A percentile compares a stretch with the other conserved stretches of the same genome.
These are phyloP conservation scores for Begonia fuchsioides DNA, from an alignment of 306 rosid species.

Conservation along the genomic window DNA sequence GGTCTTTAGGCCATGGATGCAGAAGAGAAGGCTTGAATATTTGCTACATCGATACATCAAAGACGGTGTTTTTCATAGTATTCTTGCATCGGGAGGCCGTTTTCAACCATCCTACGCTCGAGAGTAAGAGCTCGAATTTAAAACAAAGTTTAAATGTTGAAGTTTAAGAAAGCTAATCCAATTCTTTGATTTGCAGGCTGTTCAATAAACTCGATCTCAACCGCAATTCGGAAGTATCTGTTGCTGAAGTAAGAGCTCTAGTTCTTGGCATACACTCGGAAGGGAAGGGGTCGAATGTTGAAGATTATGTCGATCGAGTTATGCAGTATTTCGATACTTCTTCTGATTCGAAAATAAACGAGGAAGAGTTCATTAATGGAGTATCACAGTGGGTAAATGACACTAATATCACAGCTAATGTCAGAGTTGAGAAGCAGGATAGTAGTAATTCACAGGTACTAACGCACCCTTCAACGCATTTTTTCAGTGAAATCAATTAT, in stretches of 20 bases:
- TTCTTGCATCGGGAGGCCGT: slow-evolving; percentile 14
- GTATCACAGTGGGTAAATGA: slow-evolving; percentile 20
- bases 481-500: no score
- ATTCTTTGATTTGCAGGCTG: slow-evolving; percentile 17
- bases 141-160: neutral
- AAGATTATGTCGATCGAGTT: slow-evolving; percentile 14
- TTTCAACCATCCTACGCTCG: slow-evolving; percentile 11
- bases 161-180: neutral
- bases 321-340: slow-evolving; percentile 19
- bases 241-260: slow-evolving; percentile 15
- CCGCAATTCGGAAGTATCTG: slow-evolving; percentile 7
- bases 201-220: slow-evolving; percentile 18
- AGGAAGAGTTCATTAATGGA: slow-evolving; percentile 18
- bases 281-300: slow-evolving; percentile 6
- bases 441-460: slow-evolving; percentile 7
- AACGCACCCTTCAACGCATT: no score
- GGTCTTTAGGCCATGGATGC: slow-evolving; percentile 32
- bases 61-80: slow-evolving; percentile 4
- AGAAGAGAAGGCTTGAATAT: slow-evolving; percentile 22
- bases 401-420: neutral
- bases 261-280: slow-evolving; percentile 22
- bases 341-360: slow-evolving; percentile 11
- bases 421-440: neutral
- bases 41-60: slow-evolving; percentile 8
- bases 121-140: slow-evolving; percentile 11